Percentiles rank a stretch among this genome's conserved stretches.
Evolutionary conservation across 768 basidiomycete genomes (phyloP).

Genomic region (Mycena chlorophos): DNA sequence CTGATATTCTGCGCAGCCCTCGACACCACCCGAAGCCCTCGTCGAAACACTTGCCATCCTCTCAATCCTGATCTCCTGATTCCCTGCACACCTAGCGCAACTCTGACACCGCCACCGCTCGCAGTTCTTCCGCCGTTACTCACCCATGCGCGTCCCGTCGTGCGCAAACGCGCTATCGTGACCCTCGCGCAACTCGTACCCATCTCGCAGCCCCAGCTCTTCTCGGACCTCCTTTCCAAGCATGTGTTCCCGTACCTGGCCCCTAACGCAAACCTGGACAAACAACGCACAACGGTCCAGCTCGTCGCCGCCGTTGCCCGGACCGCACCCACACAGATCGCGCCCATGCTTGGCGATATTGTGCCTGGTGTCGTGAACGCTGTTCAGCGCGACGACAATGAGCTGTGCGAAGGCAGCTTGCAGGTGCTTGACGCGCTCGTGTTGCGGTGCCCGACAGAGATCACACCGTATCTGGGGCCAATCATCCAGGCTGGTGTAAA

Average conservation of each 20-base stretch:
- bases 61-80: slow-evolving; percentile 84
- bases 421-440: slow-evolving; percentile 89
- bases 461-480: slow-evolving; percentile 65
- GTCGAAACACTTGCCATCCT: slow-evolving; percentile 84
- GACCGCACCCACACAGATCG: slow-evolving; percentile 67
- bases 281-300: slow-evolving; percentile 75
- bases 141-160: slow-evolving; percentile 75
- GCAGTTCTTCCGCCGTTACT: slow-evolving; percentile 69
- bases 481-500: slow-evolving; percentile 75
- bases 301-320: slow-evolving; percentile 80
- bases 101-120: slow-evolving; percentile 59
- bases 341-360: slow-evolving; percentile 58
- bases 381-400: slow-evolving; percentile 75
- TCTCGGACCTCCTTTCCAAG: slow-evolving; percentile 57
- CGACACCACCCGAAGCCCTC: slow-evolving; percentile 76
- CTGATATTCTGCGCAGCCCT: slow-evolving; percentile 41
- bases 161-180: slow-evolving; percentile 89
- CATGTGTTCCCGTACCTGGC: slow-evolving; percentile 62
- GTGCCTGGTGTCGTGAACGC: slow-evolving; percentile 73
- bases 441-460: slow-evolving; percentile 80
- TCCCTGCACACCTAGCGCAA: slow-evolving; percentile 66
- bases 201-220: slow-evolving; percentile 62
- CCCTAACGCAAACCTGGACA: slow-evolving; percentile 55
- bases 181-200: slow-evolving; percentile 85
- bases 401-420: slow-evolving; percentile 75